Percentiles rank a stretch among this genome's conserved stretches.
Evolutionary conservation across 2,329 filamentous ascomycete species (phyloP).

Genomic region (Clarireedia sp.): DNA sequence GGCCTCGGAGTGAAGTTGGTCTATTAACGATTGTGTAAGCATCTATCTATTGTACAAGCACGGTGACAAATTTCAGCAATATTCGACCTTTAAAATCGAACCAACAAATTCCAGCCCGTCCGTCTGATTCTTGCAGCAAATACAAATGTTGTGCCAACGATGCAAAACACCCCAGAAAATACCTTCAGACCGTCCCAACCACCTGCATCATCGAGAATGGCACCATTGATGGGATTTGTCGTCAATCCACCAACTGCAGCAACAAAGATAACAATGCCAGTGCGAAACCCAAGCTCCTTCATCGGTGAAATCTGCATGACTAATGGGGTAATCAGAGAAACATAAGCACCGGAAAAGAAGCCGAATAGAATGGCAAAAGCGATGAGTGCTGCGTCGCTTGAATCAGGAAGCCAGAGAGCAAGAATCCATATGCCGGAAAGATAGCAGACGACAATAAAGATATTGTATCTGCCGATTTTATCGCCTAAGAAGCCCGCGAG

Average conservation of each 20-base stretch:
- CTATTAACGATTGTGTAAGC: too few species aligned
- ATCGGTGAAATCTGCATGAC: conserved; percentile 64
- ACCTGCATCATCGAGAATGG: conserved; percentile 35
- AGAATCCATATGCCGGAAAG: conserved; percentile 37
- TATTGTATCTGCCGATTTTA: conserved; percentile 43
- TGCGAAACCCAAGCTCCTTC: conserved; percentile 58
- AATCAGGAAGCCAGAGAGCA: conserved; percentile 53
- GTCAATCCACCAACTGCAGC: conserved; percentile 55
- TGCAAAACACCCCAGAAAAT: conserved; percentile 5
- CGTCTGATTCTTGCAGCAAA: background rate
- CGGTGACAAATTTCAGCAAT: background rate
- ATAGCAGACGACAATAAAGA: conserved; percentile 17
- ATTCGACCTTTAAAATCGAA: background rate
- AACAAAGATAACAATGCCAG: conserved; percentile 52
- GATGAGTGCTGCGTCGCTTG: conserved; percentile 46
- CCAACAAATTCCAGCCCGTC: conserved; percentile 1
- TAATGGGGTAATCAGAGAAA: conserved; percentile 42
- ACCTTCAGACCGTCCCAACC: conserved; percentile 1
- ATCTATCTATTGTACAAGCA: background rate
- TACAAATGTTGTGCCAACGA: conserved; percentile 2
- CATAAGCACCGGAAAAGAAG: conserved; percentile 44
- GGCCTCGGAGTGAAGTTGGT: too few species aligned
- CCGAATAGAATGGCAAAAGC: conserved; percentile 58
- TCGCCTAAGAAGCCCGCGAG: conserved; percentile 44
- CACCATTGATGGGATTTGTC: conserved; percentile 57